Base-by-base conservation (phyloP, 179 eudicot species). In the Actinidia chinensis region DNA sequence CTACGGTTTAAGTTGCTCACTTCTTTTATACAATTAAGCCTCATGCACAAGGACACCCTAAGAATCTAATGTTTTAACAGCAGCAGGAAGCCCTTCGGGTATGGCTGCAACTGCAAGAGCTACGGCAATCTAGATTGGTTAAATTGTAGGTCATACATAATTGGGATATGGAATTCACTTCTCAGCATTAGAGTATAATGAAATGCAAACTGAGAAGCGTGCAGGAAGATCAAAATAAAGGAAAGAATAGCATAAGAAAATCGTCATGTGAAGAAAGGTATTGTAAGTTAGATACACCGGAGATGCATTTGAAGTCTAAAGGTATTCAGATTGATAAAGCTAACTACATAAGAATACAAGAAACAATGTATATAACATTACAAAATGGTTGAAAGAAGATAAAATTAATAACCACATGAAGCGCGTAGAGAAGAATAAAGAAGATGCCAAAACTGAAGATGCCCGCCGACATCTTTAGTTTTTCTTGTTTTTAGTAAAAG, bases 51-150 rank as follows among this genome's bases (percentile, higher is more conserved):
- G 56, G 25, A 75, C 3, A 55, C 5, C 20, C 33, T 28, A 73
- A 42, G 52, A 3, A 75, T 44, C 52, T 51, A 50, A 50, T n/a
- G 28, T n/a, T 64, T 98, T 96, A 68, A 96, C 99, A 83, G 94
- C 99, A 84, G 99, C 99, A 75, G 99, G 99, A 87, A 96, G 99
- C 69, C 99, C 99, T 84, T 96, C 99, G 0, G 99, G 98, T 79
- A 95, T 95, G 75, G 99, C 99, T 79, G 99, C 99, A 87, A 95
- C 99, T n/a, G 99, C 99, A 80, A 96, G 98, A 82, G 99, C 99
- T 84, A 96, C 99, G 70, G 98, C 99, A 92, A 96, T 96, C 99
- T 96, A 83, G 67, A 67, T 77, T 86, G 69, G 68, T 23, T 73
- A 46, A 76, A 55, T 71, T 47, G 33, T 2, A 65, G 76, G 54